A percentile compares a stretch with the other conserved stretches of the same genome.
Evolutionary conservation across 441 rosid genomes (phyloP).

Genomic region (Euphorbia schlechtendalii): DNA sequence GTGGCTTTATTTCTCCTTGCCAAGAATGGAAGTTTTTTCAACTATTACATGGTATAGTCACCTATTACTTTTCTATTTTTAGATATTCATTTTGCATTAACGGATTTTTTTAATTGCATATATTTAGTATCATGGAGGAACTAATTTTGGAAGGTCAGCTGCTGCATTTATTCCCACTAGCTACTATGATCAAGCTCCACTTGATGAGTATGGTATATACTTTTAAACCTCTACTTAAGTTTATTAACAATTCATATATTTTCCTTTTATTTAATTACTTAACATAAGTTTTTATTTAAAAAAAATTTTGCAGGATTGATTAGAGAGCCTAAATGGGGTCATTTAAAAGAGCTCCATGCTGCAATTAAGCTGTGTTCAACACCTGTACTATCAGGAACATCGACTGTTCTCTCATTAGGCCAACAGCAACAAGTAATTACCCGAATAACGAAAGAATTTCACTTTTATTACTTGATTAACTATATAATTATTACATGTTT

Average conservation of each 20-base stretch:
- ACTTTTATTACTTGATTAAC: too few species aligned
- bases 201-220: slow-evolving; percentile 73
- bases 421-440: slow-evolving; percentile 44
- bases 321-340: slow-evolving; percentile 82
- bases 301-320: slow-evolving; percentile 46
- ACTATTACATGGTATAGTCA: slow-evolving; percentile 94
- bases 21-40: slow-evolving; percentile 69
- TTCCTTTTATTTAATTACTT: too few species aligned
- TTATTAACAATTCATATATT: too few species aligned
- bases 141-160: slow-evolving; percentile 74
- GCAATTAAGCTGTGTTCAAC: slow-evolving; percentile 48
- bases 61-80: too few species aligned
- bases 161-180: slow-evolving; percentile 50
- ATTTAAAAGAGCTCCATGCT: slow-evolving; percentile 66
- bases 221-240: too few species aligned
- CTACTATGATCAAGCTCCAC: slow-evolving; percentile 87
- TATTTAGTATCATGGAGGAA: slow-evolving; percentile 83
- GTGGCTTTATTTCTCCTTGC: slow-evolving; percentile 55
- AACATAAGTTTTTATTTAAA: too few species aligned
- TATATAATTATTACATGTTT: too few species aligned
- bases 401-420: slow-evolving; percentile 31
- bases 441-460: too few species aligned
- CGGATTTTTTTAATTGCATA: neutral
- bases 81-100: too few species aligned
- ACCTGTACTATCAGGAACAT: slow-evolving; percentile 52